Conservation (phyloP, 2,329 filamentous ascomycete genomes). For the Penicillium aurantiogriseum region DNA sequence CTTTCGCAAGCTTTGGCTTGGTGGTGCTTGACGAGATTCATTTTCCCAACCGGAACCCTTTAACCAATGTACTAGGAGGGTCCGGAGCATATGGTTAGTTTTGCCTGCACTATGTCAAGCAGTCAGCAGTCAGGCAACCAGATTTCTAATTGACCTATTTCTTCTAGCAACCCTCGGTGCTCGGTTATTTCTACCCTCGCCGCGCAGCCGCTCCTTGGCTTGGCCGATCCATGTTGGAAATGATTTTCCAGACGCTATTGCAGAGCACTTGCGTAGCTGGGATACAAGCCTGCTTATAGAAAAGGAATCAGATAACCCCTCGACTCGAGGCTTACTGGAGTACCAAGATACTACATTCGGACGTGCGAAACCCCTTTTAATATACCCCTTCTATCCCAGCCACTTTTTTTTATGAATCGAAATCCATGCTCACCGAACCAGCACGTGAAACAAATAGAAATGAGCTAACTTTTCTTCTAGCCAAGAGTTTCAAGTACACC, state of each 20-base stretch:
- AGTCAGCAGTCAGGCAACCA: neutral
- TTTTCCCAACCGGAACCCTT: slow-evolving; percentile 22
- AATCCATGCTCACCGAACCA: neutral
- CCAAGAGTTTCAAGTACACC: slow-evolving; percentile 25
- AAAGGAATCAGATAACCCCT: slow-evolving; percentile 8
- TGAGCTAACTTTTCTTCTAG: slow-evolving; percentile 8
- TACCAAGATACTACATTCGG: slow-evolving; percentile 33
- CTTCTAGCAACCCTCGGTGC: slow-evolving; percentile 27
- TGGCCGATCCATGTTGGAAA: slow-evolving; percentile 26
- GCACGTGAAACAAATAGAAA: neutral
- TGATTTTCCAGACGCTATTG: slow-evolving; percentile 23
- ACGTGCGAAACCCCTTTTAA: slow-evolving; percentile 20
- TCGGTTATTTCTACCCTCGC: slow-evolving; percentile 23
- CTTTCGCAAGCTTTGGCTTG: slow-evolving; percentile 36
- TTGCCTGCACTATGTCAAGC: neutral
- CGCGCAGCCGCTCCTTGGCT: slow-evolving; percentile 18
- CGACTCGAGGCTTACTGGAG: slow-evolving; percentile 27
- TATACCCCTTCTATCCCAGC: neutral
- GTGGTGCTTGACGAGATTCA: slow-evolving; percentile 39
- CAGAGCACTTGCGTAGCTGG: slow-evolving; percentile 19
- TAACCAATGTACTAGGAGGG: slow-evolving; percentile 33
- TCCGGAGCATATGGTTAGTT: slow-evolving; percentile 33
- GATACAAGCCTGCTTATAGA: slow-evolving; percentile 12
- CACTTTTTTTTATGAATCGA: neutral
- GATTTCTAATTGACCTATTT: neutral